Conservation (phyloP, 495 filamentous ascomycete species). For the Xylaria scruposa region DNA sequence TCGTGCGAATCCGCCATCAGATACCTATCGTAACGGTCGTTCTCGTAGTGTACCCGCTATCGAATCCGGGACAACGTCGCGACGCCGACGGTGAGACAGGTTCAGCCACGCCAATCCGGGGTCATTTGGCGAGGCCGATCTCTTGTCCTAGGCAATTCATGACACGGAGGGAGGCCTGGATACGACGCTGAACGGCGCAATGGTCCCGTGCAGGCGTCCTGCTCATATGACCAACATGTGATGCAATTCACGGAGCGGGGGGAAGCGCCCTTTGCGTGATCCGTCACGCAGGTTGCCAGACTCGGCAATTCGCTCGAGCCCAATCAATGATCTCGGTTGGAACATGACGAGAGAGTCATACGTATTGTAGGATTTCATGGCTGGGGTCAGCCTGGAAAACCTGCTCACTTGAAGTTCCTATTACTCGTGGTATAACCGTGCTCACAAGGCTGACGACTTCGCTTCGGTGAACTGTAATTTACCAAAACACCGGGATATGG, state of each 20-base stretch:
- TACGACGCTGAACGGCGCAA: neutral
- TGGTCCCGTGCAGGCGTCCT: neutral
- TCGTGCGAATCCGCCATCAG: too few relatives aligned
- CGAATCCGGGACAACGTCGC: conserved; percentile 6
- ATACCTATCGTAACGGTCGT: neutral
- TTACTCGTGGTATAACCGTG: conserved; percentile 8
- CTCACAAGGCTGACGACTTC: conserved; percentile 8
- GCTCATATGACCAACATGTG: neutral
- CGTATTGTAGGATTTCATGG: neutral
- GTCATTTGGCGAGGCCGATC: conserved; percentile 17
- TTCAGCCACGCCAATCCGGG: conserved; percentile 14
- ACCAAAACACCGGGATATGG: neutral
- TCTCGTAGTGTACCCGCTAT: neutral
- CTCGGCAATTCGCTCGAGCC: conserved; percentile 9
- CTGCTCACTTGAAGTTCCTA: neutral
- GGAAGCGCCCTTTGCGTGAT: neutral
- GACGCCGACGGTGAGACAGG: neutral
- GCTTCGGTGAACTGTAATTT: neutral
- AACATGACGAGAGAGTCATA: conserved; percentile 13
- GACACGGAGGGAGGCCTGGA: neutral
- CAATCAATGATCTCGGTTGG: neutral
- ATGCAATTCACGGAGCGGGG: neutral
- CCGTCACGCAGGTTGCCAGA: neutral
- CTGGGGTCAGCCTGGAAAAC: conserved; percentile 14
- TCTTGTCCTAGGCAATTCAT: neutral